These are phyloP conservation scores for Colletotrichum sp. DNA, from an alignment of 2,329 filamentous ascomycete species.

Conservation along the genomic window DNA sequence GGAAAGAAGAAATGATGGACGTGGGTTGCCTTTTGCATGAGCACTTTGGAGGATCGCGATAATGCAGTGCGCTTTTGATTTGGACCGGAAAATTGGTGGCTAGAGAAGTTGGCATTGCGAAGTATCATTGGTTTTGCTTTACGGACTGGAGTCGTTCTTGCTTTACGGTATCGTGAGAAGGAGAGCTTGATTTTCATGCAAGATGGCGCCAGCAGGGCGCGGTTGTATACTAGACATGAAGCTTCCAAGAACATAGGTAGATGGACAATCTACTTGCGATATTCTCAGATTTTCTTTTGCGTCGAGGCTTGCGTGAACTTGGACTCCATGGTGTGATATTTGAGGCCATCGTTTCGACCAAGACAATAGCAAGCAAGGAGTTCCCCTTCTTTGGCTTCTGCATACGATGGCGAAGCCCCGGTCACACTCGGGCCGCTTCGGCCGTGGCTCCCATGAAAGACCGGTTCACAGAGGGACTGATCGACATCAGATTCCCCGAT, in stretches of 20 bases:
- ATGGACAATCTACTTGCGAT: neutral
- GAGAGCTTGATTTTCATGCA: neutral
- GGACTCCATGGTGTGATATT: neutral
- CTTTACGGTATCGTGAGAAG: neutral
- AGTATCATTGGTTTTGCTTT: neutral
- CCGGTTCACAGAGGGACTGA: neutral
- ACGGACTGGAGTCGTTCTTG: neutral
- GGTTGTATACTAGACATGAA: neutral
- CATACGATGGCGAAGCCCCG: neutral
- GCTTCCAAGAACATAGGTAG: neutral
- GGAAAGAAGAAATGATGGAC: neutral
- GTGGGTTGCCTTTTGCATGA: neutral
- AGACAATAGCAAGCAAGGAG: neutral
- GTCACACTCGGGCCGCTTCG: neutral
- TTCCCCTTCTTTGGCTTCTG: neutral
- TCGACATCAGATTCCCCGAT: neutral
- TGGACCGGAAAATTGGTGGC: neutral
- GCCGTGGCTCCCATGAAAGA: neutral
- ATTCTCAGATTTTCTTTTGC: neutral
- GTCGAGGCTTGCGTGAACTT: neutral
- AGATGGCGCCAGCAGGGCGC: neutral
- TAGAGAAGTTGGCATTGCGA: neutral
- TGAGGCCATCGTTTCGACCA: neutral
- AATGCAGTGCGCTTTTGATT: neutral
- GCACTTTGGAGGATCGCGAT: neutral